A percentile compares a stretch with the other conserved stretches of the same genome.
phyloP scores from a whole-genome alignment of 129 eudicot genomes.

The Flaveria trinervia region DNA sequence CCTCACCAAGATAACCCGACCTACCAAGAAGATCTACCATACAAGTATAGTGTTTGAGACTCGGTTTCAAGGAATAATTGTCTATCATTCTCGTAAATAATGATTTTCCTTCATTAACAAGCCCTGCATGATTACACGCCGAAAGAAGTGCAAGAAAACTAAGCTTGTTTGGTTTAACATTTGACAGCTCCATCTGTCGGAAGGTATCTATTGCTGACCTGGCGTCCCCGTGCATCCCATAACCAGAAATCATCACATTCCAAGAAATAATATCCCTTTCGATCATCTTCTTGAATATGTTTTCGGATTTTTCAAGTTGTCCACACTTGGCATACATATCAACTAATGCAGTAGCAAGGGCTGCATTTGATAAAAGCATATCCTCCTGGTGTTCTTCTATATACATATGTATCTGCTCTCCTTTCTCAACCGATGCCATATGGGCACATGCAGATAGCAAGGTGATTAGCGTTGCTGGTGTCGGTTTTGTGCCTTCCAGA shows the following conservation, averaged over 20 bases:
- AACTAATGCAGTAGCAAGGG: constrained; percentile 65
- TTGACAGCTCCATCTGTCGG: constrained; percentile 51
- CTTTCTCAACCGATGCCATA: constrained; percentile 65
- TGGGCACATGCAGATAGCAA: constrained; percentile 71
- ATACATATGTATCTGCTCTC: constrained; percentile 50
- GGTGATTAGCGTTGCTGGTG: constrained; percentile 50
- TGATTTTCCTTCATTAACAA: constrained; percentile 63
- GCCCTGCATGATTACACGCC: constrained; percentile 81
- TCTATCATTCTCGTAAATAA: constrained; percentile 62
- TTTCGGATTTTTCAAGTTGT: constrained; percentile 51
- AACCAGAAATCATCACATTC: constrained; percentile 87
- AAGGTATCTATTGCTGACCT: constrained; percentile 58
- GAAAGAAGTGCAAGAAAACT: constrained; percentile 78
- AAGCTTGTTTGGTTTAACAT: constrained; percentile 60
- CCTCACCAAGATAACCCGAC: constrained; percentile 65
- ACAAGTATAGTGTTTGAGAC: constrained; percentile 80
- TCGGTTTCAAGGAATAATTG: constrained; percentile 54
- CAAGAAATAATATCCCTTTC: constrained; percentile 64
- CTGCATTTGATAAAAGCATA: constrained; percentile 39
- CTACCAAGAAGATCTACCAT: constrained; percentile 86
- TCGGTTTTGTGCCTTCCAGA: constrained; percentile 54
- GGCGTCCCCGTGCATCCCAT: constrained; percentile 80
- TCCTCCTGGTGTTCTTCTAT: constrained; percentile 36
- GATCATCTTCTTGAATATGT: constrained; percentile 56
- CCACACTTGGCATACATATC: constrained; percentile 95